Conservation (phyloP, 2,329 filamentous ascomycete species). For the Botrytis byssoidea region DNA sequence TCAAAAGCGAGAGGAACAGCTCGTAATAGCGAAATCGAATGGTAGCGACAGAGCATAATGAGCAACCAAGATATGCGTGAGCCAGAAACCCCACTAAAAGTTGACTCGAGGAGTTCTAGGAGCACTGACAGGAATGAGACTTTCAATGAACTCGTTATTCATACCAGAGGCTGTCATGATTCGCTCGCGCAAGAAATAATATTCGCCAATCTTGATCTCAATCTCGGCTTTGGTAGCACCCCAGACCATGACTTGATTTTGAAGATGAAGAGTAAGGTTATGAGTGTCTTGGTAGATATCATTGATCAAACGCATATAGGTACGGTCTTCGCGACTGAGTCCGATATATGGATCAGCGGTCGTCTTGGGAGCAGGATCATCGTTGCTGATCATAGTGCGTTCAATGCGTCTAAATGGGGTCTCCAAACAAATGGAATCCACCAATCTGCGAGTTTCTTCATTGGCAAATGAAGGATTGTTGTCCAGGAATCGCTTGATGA, state of each 20-base stretch:
- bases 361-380: background rate
- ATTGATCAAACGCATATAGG: constrained; percentile 11
- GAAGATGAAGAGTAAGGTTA: constrained; percentile 12
- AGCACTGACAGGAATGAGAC: background rate
- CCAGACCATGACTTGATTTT: constrained; percentile 9
- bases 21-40: background rate
- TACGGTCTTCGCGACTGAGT: constrained; percentile 6
- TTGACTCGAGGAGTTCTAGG: constrained; percentile 13
- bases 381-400: constrained; percentile 6
- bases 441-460: background rate
- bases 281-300: constrained; percentile 12
- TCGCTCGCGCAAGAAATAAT: background rate
- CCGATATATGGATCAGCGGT: background rate
- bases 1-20: background rate
- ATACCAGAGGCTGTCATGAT: constrained; percentile 12
- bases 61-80: background rate
- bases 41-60: background rate
- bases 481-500: constrained; percentile 6
- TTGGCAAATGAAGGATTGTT: background rate
- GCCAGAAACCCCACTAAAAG: background rate
- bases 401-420: constrained; percentile 4
- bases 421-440: background rate
- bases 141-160: constrained; percentile 7
- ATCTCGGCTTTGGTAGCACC: constrained; percentile 1
- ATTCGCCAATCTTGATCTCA: constrained; percentile 7